Percentiles rank a stretch among this genome's conserved stretches.
Conservation (phyloP, 352 stramenopile genomes). For the Globisporangium parvum region DNA sequence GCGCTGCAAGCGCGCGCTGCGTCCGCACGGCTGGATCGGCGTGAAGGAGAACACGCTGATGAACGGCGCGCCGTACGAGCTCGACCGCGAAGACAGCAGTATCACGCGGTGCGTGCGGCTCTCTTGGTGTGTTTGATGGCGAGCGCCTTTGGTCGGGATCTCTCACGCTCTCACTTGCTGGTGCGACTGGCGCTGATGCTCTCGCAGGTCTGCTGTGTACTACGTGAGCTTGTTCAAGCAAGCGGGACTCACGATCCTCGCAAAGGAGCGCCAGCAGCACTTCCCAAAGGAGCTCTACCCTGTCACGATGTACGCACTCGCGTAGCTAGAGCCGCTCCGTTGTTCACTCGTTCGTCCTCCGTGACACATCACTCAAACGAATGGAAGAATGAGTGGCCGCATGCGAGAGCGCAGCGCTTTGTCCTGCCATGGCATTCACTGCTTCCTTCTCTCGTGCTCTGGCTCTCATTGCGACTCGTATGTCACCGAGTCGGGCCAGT, state of each 20-base stretch:
- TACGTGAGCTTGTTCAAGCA: slow-evolving; percentile 91
- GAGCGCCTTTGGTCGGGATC: no score
- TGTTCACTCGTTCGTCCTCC: neutral
- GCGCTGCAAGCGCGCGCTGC: slow-evolving; percentile 73
- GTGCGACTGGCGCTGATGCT: neutral
- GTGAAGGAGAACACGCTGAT: slow-evolving; percentile 92
- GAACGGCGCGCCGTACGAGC: slow-evolving; percentile 70
- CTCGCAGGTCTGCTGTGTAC: slow-evolving; percentile 61
- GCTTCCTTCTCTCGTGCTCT: no score
- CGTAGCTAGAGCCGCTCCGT: slow-evolving; percentile 12
- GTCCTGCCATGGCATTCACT: no score
- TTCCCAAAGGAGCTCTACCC: slow-evolving; percentile 95
- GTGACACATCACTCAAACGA: neutral
- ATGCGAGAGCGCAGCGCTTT: no score
- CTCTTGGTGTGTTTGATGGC: neutral
- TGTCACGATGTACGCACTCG: slow-evolving; percentile 92
- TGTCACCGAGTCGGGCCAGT: no score
- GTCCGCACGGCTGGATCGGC: slow-evolving; percentile 48
- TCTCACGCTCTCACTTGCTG: neutral
- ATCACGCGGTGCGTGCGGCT: slow-evolving; percentile 41
- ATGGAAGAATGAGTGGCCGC: no score
- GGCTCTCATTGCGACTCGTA: no score
- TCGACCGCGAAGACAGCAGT: slow-evolving; percentile 93
- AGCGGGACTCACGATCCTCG: slow-evolving; percentile 84
- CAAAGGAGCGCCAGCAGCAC: slow-evolving; percentile 78